These are phyloP conservation scores for Tolypocladium album DNA, from an alignment of 2,329 filamentous ascomycete genomes.

Conservation along the genomic window DNA sequence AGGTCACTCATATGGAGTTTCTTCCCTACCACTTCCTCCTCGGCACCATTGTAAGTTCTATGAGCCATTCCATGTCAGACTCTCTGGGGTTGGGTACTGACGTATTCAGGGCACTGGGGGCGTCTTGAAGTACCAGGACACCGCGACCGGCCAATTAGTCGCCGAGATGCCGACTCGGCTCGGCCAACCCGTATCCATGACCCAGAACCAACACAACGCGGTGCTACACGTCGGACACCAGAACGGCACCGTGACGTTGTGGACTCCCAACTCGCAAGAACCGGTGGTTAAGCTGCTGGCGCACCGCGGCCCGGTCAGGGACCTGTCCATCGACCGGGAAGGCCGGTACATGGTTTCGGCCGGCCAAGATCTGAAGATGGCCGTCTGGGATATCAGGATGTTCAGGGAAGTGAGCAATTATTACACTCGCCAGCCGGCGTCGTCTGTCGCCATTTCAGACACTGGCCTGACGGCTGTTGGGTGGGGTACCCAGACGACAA, in stretches of 20 bases:
- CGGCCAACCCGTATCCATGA: conserved; percentile 71
- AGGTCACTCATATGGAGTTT: conserved; percentile 91
- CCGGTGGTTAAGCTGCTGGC: conserved; percentile 86
- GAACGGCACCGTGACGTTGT: conserved; percentile 87
- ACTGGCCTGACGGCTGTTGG: conserved; percentile 78
- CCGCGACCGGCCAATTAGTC: conserved; percentile 82
- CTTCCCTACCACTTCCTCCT: conserved; percentile 93
- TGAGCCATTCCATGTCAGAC: neutral
- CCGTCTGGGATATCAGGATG: conserved; percentile 92
- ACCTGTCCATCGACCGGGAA: conserved; percentile 75
- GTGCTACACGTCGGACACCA: conserved; percentile 89
- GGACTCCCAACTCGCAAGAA: conserved; percentile 84
- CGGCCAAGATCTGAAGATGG: conserved; percentile 82
- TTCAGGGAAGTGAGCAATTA: conserved; percentile 90
- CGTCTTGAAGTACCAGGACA: conserved; percentile 88
- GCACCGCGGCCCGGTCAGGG: conserved; percentile 79
- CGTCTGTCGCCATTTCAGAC: conserved; percentile 81
- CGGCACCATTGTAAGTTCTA: conserved; percentile 60
- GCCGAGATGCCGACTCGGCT: conserved; percentile 76
- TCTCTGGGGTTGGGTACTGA: neutral
- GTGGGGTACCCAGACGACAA: conserved; percentile 78
- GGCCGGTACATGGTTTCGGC: conserved; percentile 93
- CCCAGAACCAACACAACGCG: conserved; percentile 87
- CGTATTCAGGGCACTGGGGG: conserved; percentile 57
- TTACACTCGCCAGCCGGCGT: conserved; percentile 70